These are phyloP conservation scores for Aspergillus puulaauensis DNA, from an alignment of 2,329 filamentous ascomycete species.

Conservation along the genomic window DNA sequence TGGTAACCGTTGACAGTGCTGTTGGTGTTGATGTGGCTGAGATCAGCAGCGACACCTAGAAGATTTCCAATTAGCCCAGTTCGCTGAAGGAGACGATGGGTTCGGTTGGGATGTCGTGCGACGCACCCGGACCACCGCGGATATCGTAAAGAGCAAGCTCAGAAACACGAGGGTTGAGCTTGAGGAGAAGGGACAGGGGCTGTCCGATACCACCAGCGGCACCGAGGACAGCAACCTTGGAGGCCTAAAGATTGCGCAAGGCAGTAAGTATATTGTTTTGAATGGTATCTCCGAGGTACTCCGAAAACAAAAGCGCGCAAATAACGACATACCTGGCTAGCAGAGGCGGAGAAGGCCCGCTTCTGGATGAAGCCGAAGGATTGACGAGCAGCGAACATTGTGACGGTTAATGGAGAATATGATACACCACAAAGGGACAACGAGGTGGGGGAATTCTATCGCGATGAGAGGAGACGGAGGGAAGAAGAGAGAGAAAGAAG, in stretches of 20 bases:
- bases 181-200: conserved; percentile 93
- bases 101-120: conserved; percentile 5
- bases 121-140: conserved; percentile 84
- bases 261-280: conserved; percentile 15
- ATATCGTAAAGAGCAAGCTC: conserved; percentile 98
- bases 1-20: conserved; percentile 89
- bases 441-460: conserved; percentile 10
- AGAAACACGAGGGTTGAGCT: conserved; percentile 93
- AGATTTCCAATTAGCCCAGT: conserved; percentile 19
- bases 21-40: conserved; percentile 99
- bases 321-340: conserved; percentile 64
- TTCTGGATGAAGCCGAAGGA: conserved; percentile 62
- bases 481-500: conserved; percentile 16
- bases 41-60: conserved; percentile 92
- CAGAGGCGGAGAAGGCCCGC: conserved; percentile 78
- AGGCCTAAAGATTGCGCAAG: conserved; percentile 60
- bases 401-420: conserved; percentile 15
- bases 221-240: conserved; percentile 97
- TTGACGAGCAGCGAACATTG: conserved; percentile 72
- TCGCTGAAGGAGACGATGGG: neutral
- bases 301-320: conserved; percentile 9
- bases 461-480: conserved; percentile 21
- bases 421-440: conserved; percentile 12
- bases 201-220: conserved; percentile 98
- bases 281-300: conserved; percentile 10